Evolutionary conservation across 176 grass and related monocot species (phyloP), one percentile per base, ranked within the genome.

Genomic region (Ampelocalamus luodianensis): DNA sequence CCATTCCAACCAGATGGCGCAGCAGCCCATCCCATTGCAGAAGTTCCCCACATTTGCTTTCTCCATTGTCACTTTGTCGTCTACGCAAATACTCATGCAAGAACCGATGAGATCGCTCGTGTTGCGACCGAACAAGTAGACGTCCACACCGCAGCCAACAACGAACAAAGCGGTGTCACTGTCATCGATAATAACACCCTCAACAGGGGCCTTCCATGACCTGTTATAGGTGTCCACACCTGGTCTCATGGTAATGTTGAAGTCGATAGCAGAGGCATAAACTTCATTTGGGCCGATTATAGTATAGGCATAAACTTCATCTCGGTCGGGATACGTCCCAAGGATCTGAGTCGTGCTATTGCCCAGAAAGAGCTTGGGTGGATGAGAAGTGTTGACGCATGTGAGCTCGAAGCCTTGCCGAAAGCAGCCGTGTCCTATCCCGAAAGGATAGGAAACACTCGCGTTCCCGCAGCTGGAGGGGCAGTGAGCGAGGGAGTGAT

Each of bases 41-140:
- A 0, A 0, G 5, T 9, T 9, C 48, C 3, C 45, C 45, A 38
- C 14, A 16, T 20, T 9, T 24, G 20, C 65, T 5, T 48, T 46
- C 60, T 22, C 10, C 77, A 79, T 79, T 40, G 23, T 20, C 0
- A 0, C 0, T 12, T 12, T 65, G 42, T 79, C 1, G 2, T 24
- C 58, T 18, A 46, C n/a, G 23, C 76, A 78, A 13, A 64, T 64
- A 20, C 39, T 79, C 58, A 8, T 49, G 59, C 77, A 79, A 46
- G 14, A 8, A 65, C 40, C 59, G 0, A 64, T 61, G 38, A n/a
- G n/a, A n/a, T n/a, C n/a, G n/a, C n/a, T n/a, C n/a, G n/a, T n/a
- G n/a, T n/a, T n/a, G n/a, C n/a, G 42, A 18, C 29, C 58, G 24
- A 38, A 67, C 29, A 67, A 67, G 13, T 67, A 38, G 5, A 37